These are phyloP conservation scores for Carallia pectinifolia DNA, from an alignment of 345 rosid species.

Conservation along the genomic window DNA sequence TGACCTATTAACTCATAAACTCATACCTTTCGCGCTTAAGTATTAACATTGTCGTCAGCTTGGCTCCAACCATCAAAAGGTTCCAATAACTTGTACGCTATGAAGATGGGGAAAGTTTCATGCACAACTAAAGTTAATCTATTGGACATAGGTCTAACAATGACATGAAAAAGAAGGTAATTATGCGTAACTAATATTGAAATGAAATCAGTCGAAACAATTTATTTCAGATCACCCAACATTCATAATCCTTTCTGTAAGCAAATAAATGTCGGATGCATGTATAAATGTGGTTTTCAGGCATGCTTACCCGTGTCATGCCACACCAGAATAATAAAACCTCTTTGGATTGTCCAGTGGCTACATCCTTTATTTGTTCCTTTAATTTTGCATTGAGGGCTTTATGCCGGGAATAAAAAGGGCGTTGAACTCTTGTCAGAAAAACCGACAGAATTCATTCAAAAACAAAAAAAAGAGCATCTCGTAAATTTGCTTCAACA, in stretches of 20 bases:
- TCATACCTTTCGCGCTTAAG: slow-evolving; percentile 85
- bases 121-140: neutral
- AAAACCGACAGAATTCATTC: too few species aligned
- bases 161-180: too few species aligned
- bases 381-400: slow-evolving; percentile 54
- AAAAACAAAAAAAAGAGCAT: neutral
- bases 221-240: too few species aligned
- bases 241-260: too few species aligned
- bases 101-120: slow-evolving; percentile 14
- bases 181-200: too few species aligned
- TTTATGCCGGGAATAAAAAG: slow-evolving; percentile 18
- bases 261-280: neutral
- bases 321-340: slow-evolving; percentile 73
- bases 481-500: neutral
- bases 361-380: slow-evolving; percentile 69
- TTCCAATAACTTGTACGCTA: slow-evolving; percentile 93
- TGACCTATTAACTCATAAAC: neutral
- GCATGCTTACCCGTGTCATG: slow-evolving; percentile 73
- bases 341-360: slow-evolving; percentile 64
- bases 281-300: neutral
- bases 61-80: slow-evolving; percentile 84
- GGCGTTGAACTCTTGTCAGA: too few species aligned
- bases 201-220: too few species aligned
- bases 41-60: slow-evolving; percentile 59
- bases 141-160: too few species aligned